phyloP scores from a whole-genome alignment of 257 asterid species.

The Solanum pimpinellifolium region DNA sequence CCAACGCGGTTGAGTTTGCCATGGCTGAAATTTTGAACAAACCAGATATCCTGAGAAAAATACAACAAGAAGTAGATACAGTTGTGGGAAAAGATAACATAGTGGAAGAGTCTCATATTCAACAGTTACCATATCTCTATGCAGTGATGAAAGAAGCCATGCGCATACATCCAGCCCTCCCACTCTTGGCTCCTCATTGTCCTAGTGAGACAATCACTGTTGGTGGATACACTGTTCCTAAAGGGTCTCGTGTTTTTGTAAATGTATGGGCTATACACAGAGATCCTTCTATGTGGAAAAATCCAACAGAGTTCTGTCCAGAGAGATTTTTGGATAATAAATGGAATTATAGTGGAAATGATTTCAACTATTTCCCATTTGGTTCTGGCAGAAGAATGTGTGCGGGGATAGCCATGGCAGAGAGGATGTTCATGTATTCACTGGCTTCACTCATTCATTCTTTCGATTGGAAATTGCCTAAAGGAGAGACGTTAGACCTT shows the following conservation, averaged over 20 bases:
- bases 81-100: conserved; percentile 28
- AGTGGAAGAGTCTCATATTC: background rate
- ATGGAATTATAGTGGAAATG: background rate
- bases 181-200: background rate
- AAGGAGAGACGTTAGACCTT: background rate
- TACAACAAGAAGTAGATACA: conserved; percentile 28
- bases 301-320: background rate
- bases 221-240: background rate
- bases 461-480: background rate
- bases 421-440: background rate
- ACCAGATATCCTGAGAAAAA: background rate
- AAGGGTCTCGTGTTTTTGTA: background rate
- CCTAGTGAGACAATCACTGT: background rate
- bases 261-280: background rate
- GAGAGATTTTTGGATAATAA: background rate
- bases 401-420: background rate
- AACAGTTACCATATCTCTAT: background rate
- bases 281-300: background rate
- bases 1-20: conserved; percentile 52
- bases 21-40: conserved; percentile 53
- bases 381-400: background rate
- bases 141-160: background rate
- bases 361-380: background rate
- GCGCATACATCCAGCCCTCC: background rate
- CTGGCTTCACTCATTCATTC: background rate